Percentiles rank a stretch among this genome's conserved stretches.
Evolutionary conservation across 106 monocot genomes (phyloP).

Genomic region (Dactylorhiza incarnata): DNA sequence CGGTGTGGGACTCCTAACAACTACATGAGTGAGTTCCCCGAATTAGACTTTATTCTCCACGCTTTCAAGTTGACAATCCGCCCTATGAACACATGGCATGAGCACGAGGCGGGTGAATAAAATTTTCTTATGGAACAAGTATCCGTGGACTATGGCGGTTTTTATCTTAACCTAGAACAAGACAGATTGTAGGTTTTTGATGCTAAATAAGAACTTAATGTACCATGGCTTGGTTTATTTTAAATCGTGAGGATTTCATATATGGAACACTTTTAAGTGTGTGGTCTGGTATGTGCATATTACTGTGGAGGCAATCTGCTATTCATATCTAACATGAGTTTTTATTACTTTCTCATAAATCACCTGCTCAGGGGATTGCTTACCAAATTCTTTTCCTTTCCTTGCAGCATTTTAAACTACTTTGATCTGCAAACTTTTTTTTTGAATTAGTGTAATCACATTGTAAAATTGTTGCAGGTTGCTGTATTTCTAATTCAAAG

Average conservation of each 20-base stretch:
- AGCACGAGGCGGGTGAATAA: no score
- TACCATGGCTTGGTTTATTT: neutral
- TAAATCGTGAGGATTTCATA: neutral
- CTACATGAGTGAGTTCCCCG: no score
- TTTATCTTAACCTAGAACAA: no score
- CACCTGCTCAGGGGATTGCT: neutral
- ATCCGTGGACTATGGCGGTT: no score
- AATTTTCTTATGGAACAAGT: no score
- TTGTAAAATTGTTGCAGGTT: slow-evolving; percentile 45
- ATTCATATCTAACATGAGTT: neutral
- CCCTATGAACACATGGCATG: no score
- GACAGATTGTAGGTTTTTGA: no score
- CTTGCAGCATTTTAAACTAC: neutral
- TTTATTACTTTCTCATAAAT: neutral
- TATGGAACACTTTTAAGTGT: neutral
- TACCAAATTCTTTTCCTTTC: neutral
- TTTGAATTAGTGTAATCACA: neutral
- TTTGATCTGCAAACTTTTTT: neutral
- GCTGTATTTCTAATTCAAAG: slow-evolving; percentile 99
- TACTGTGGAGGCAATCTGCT: neutral
- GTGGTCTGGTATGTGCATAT: neutral
- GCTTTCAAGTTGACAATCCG: no score
- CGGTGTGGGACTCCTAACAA: no score
- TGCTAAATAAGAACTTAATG: no score
- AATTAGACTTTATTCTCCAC: no score